Base-by-base conservation (phyloP, 108 stramenopile species). In the Fragilariopsis cylindrus region DNA sequence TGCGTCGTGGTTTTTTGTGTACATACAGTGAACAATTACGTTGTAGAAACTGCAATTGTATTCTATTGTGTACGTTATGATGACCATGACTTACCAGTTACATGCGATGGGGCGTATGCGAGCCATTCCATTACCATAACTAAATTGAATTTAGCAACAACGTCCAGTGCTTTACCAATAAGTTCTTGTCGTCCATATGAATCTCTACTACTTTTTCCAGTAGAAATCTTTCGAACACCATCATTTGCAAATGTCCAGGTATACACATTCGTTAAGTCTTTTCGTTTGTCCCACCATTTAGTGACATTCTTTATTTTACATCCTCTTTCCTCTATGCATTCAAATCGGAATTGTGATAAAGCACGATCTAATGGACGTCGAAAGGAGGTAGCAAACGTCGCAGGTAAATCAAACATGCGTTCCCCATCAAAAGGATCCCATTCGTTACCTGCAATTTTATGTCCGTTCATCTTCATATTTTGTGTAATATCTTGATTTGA, bases 261-360 rank as follows among this genome's bases (percentile, higher is more conserved):
- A 57, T 92, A 92, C 0, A 92, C 89, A 87, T 92, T 89, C 69
- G 76, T 76, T 55, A 92, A 76, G 77, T 92, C 92, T 12, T 48
- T 68, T 53, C 89, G 75, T 70, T 74, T 79, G 12, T 83, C 69
- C 92, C 92, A 92, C 85, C 85, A 92, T 39, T 77, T 53, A 39
- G 84, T 82, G 9, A 93, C 82, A 67, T 89, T 79, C 52, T 88
- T 88, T 7, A 80, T 77, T 13, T 78, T 60, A 65, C 92, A 93
- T 21, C 92, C 92, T 50, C 90, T 75, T 67, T 90, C 87, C 80
- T 93, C 92, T 30, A 93, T 81, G 56, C 92, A 93, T 72, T 93
- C 92, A 68, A 93, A 93, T 52, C 92, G 81, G 75, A 90, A 93
- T 74, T 93, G 92, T 48, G 89, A 90, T 46, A 93, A 67, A n/a